These are phyloP conservation scores for Acanthamoeba triangularis DNA, from an alignment of 208 protist species.

Conservation along the genomic window DNA sequence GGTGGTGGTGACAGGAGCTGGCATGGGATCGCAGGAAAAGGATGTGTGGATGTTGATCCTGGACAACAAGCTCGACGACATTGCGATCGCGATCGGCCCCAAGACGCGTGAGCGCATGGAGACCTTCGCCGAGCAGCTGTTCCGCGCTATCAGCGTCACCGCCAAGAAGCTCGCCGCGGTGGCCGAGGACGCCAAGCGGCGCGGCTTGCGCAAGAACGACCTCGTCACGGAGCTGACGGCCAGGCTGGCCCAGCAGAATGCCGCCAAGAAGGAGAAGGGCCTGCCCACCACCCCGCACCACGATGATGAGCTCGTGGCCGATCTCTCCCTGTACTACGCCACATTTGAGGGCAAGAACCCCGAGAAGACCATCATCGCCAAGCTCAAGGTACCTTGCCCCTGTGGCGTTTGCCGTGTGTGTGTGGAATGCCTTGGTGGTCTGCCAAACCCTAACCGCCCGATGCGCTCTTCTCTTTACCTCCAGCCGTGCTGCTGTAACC, in stretches of 20 bases:
- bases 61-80: constrained; percentile 74
- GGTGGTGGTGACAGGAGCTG: not conserved
- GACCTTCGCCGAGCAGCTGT: constrained; percentile 45
- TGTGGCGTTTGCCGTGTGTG: too few species aligned
- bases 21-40: constrained; percentile 66
- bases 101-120: constrained; percentile 52
- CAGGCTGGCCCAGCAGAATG: not conserved
- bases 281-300: not conserved
- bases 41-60: constrained; percentile 62
- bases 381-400: not conserved
- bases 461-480: not conserved
- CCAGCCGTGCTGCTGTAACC: not conserved
- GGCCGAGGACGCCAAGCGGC: constrained; percentile 29
- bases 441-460: not conserved
- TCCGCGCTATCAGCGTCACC: constrained; percentile 4
- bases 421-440: too few species aligned
- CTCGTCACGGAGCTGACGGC: not conserved
- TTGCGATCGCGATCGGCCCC: constrained; percentile 61
- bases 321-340: constrained; percentile 43
- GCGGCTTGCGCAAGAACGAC: not conserved
- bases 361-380: constrained; percentile 42
- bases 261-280: not conserved
- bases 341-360: constrained; percentile 40
- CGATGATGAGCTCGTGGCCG: constrained; percentile 3
- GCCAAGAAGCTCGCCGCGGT: constrained; percentile 7